Conservation (phyloP, 306 rosid species). For the Quercus berberidifolia region DNA sequence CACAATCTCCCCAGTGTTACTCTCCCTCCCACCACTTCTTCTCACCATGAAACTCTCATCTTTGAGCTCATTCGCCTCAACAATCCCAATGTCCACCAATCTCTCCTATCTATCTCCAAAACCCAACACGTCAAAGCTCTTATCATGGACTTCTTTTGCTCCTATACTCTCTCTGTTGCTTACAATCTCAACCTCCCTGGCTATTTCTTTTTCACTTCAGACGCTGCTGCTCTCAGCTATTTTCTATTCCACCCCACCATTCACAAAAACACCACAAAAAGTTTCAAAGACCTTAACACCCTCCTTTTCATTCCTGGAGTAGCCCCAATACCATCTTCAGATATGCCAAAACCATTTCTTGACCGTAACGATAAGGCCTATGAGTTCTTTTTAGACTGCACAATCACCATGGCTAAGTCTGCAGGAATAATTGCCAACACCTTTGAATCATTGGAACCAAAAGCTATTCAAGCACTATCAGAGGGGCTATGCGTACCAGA, state of each 20-base stretch:
- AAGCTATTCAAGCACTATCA: neutral
- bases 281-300: conserved; percentile 11
- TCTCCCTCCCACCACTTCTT: conserved; percentile 17
- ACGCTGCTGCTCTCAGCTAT: neutral
- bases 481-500: conserved; percentile 19
- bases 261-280: neutral
- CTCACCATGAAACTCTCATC: conserved; percentile 24
- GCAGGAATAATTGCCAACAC: conserved; percentile 24
- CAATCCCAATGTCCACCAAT: conserved; percentile 14
- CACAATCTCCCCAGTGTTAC: conserved; percentile 25
- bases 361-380: conserved; percentile 11
- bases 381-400: neutral
- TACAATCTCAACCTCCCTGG: neutral
- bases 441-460: conserved; percentile 26
- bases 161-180: conserved; percentile 9
- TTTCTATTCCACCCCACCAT: conserved; percentile 5
- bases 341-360: neutral
- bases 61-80: conserved; percentile 25
- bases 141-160: conserved; percentile 42
- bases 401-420: neutral
- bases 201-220: neutral
- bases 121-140: conserved; percentile 27
- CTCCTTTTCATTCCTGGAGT: conserved; percentile 8
- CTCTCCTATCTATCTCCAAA: conserved; percentile 13
- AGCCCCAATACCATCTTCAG: neutral